phyloP scores from a whole-genome alignment of 306 rosid genomes.

The Cyamopsis tetragonoloba region DNA sequence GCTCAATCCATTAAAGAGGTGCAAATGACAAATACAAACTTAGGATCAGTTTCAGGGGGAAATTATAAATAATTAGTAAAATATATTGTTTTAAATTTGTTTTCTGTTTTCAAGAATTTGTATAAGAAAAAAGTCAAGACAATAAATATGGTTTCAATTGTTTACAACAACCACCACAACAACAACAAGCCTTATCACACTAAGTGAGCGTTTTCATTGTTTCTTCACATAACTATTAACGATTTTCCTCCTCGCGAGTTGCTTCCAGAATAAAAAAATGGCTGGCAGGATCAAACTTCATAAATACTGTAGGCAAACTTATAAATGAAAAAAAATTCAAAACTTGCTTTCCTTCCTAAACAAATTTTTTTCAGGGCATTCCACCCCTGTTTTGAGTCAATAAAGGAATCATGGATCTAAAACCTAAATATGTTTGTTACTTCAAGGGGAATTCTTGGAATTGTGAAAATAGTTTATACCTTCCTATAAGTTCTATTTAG shows the following conservation, averaged over 20 bases:
- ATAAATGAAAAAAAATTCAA: neutral
- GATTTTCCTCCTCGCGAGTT: neutral
- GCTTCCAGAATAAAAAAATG: neutral
- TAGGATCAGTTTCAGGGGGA: no score
- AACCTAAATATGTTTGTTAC: no score
- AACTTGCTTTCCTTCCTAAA: neutral
- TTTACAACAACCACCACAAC: no score
- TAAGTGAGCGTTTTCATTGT: no score
- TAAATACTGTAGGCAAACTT: neutral
- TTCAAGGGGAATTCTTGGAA: no score
- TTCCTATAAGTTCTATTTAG: no score
- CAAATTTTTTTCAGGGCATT: neutral
- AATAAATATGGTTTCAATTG: no score
- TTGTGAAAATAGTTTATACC: no score
- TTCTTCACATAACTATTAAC: neutral
- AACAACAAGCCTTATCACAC: no score
- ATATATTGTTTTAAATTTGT: no score
- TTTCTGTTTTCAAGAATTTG: no score
- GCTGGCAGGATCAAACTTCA: neutral
- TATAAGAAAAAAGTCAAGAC: neutral
- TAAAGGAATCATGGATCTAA: neutral
- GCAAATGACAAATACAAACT: neutral
- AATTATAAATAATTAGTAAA: no score
- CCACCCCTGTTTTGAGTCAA: neutral
- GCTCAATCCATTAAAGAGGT: neutral